These are phyloP conservation scores for Dioscorea dumetorum DNA, from an alignment of 106 monocot species.

Conservation along the genomic window DNA sequence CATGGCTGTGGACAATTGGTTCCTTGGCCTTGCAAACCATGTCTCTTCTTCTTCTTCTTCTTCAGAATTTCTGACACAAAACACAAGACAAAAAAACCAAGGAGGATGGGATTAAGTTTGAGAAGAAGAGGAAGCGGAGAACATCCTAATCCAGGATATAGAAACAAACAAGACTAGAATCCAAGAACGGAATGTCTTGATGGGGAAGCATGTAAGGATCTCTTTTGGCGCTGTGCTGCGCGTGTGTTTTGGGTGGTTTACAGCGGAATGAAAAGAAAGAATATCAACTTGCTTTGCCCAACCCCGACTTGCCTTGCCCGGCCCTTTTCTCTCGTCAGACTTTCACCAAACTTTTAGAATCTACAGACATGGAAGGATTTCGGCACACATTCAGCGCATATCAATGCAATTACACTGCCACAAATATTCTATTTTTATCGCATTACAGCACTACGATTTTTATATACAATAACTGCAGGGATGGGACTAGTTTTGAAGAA, in stretches of 20 bases:
- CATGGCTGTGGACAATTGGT: background rate
- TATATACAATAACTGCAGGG: background rate
- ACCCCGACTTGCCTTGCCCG: too few relatives aligned
- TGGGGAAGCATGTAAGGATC: background rate
- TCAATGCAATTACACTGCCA: background rate
- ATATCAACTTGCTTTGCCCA: background rate
- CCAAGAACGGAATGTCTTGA: background rate
- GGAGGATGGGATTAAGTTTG: background rate
- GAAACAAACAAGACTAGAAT: background rate
- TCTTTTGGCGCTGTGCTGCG: background rate
- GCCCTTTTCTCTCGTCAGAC: background rate
- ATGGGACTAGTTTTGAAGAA: background rate
- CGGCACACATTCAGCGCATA: background rate
- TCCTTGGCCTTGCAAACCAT: background rate
- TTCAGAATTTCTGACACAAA: background rate
- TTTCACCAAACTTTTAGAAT: background rate
- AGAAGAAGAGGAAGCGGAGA: background rate
- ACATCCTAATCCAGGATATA: background rate
- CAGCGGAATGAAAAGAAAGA: background rate
- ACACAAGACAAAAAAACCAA: background rate
- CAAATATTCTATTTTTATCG: background rate
- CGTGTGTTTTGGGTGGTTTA: background rate
- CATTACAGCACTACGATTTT: background rate
- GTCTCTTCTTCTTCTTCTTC: background rate
- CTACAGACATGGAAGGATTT: background rate